A percentile compares a stretch with the other conserved stretches of the same genome.
phyloP scores from a whole-genome alignment of 108 stramenopile species.

The Nitzschia sp. region DNA sequence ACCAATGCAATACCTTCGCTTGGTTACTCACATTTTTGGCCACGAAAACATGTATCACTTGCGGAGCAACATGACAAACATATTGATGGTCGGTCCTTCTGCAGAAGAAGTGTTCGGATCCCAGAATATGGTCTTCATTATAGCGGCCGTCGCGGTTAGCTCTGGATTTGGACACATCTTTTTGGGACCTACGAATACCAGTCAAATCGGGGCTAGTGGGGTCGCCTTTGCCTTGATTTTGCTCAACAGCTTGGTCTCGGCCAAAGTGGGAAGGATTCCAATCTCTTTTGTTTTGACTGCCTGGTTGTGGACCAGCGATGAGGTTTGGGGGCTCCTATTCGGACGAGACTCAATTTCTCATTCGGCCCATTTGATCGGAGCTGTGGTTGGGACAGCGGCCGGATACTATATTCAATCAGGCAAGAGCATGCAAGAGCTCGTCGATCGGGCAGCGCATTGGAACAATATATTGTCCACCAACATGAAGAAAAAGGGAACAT shows the following conservation, averaged over 20 bases:
- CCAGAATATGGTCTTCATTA: slow-evolving; percentile 13
- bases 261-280: slow-evolving; percentile 23
- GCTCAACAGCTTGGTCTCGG: slow-evolving; percentile 28
- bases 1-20: slow-evolving; percentile 11
- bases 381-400: slow-evolving; percentile 29
- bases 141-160: slow-evolving; percentile 21
- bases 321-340: slow-evolving; percentile 28
- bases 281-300: slow-evolving; percentile 33
- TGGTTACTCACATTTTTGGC: slow-evolving; percentile 28
- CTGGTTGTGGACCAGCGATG: slow-evolving; percentile 30
- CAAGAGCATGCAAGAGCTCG: neutral
- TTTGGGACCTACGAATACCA: slow-evolving; percentile 18
- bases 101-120: slow-evolving; percentile 31
- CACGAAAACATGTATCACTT: slow-evolving; percentile 27
- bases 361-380: slow-evolving; percentile 35
- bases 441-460: neutral
- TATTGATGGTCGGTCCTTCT: slow-evolving; percentile 33
- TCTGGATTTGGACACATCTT: slow-evolving; percentile 31
- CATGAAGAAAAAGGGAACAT: too few relatives aligned
- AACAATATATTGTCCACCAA: neutral
- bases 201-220: slow-evolving; percentile 36
- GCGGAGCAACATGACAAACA: slow-evolving; percentile 28
- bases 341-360: slow-evolving; percentile 26
- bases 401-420: slow-evolving; percentile 28
- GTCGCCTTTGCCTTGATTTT: slow-evolving; percentile 40